Conservation (phyloP, 495 filamentous ascomycete species). For the Neurospora hispaniola region DNA sequence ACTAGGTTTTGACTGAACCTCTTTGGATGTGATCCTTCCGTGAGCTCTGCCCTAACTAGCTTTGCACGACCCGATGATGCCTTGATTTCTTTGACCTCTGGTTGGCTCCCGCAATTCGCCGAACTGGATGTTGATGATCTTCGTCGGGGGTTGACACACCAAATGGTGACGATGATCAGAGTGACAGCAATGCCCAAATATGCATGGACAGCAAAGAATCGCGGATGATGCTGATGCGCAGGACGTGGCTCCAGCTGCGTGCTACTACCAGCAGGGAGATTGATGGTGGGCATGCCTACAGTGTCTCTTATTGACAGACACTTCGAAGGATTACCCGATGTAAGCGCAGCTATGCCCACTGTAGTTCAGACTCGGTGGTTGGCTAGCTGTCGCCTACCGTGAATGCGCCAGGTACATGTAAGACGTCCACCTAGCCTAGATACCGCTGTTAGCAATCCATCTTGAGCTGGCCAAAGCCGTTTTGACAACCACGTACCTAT, state of each 20-base stretch:
- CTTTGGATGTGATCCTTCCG: background rate
- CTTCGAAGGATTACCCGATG: constrained; percentile 15
- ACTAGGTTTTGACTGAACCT: background rate
- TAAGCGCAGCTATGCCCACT: constrained; percentile 11
- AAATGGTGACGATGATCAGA: constrained; percentile 12
- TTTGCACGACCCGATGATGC: background rate
- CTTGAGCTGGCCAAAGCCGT: background rate
- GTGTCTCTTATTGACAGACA: constrained; percentile 13
- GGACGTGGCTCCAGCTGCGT: constrained; percentile 18
- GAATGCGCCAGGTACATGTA: background rate
- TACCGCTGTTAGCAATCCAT: background rate
- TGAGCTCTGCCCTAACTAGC: background rate
- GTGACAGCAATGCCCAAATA: constrained; percentile 21
- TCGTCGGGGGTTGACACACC: constrained; percentile 1
- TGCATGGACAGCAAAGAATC: constrained; percentile 15
- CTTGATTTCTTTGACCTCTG: background rate
- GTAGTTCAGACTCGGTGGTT: constrained; percentile 14
- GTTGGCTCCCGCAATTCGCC: background rate
- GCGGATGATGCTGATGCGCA: background rate
- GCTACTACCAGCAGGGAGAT: constrained; percentile 24
- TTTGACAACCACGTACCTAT: background rate
- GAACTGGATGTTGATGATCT: background rate
- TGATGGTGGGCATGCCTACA: constrained; percentile 35
- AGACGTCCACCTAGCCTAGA: background rate
- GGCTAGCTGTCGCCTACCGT: constrained; percentile 8